These are phyloP conservation scores for Pyropia yezoensis DNA, from an alignment of 23 red algal species.

Conservation along the genomic window DNA sequence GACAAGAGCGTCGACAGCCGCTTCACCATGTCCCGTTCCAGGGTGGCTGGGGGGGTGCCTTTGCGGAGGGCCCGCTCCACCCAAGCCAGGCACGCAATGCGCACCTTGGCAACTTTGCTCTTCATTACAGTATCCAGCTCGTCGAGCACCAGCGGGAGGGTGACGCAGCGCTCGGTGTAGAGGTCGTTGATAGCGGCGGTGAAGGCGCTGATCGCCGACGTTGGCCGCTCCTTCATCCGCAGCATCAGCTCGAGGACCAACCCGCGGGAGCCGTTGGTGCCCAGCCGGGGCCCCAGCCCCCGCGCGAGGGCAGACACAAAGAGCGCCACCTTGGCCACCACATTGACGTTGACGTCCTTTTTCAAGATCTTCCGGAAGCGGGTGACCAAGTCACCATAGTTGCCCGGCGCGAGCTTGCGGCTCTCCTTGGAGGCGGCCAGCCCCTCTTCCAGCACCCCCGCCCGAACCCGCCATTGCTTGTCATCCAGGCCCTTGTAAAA, in stretches of 20 bases:
- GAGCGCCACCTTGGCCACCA: slow-evolving; percentile 51
- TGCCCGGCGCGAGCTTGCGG: slow-evolving; percentile 29
- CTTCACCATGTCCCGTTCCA: slow-evolving; percentile 40
- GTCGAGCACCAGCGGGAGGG: slow-evolving; percentile 43
- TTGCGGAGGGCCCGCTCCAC: slow-evolving; percentile 28
- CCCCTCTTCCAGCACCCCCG: slow-evolving; percentile 49
- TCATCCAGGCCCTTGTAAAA: slow-evolving; percentile 67
- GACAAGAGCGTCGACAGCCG: slow-evolving; percentile 32
- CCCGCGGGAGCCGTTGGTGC: slow-evolving; percentile 24
- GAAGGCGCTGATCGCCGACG: slow-evolving; percentile 40
- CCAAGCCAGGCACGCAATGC: slow-evolving; percentile 58
- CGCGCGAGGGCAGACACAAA: slow-evolving; percentile 33
- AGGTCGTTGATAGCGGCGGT: slow-evolving; percentile 56
- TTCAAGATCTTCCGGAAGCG: slow-evolving; percentile 62
- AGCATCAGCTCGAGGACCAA: slow-evolving; percentile 50
- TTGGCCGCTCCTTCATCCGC: slow-evolving; percentile 82
- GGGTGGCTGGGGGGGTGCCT: slow-evolving; percentile 33
- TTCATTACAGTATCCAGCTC: slow-evolving; percentile 39
- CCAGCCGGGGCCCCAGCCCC: slow-evolving; percentile 35
- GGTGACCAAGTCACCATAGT: slow-evolving; percentile 43
- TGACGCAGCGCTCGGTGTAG: slow-evolving; percentile 47
- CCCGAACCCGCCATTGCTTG: slow-evolving; percentile 77
- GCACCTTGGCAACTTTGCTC: slow-evolving; percentile 58
- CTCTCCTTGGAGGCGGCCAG: slow-evolving; percentile 21
- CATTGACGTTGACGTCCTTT: slow-evolving; percentile 86